A percentile compares a stretch with the other conserved stretches of the same genome.
phyloP scores from a whole-genome alignment of 2,329 filamentous ascomycete genomes.

The Monilinia fructicola region DNA sequence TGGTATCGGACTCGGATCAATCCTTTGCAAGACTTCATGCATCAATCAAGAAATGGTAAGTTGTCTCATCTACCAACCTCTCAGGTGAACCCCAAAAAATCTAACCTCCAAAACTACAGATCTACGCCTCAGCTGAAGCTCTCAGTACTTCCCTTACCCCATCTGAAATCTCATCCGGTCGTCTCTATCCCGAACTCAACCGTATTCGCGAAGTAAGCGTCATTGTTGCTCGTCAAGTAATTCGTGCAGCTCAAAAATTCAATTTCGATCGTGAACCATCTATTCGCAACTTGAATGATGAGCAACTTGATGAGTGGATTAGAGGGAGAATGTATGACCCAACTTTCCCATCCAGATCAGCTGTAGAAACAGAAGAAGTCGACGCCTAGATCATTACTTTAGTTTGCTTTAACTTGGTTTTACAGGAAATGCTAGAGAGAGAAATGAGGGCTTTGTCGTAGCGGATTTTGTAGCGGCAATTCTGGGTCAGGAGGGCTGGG shows the following conservation, averaged over 20 bases:
- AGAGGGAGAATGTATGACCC: constrained; percentile 75
- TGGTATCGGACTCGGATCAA: constrained; percentile 76
- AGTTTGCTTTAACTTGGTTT: not conserved
- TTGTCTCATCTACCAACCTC: not conserved
- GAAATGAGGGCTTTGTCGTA: constrained; percentile 14
- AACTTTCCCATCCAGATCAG: constrained; percentile 14
- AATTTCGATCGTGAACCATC: constrained; percentile 61
- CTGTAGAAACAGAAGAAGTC: constrained; percentile 6
- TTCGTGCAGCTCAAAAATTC: constrained; percentile 67
- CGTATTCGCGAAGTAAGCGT: constrained; percentile 75
- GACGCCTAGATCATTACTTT: constrained; percentile 20
- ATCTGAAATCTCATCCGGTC: constrained; percentile 53
- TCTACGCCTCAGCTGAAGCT: constrained; percentile 76
- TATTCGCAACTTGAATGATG: constrained; percentile 53
- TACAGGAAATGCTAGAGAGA: not conserved
- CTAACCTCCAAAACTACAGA: constrained; percentile 52
- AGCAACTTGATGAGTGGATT: constrained; percentile 63
- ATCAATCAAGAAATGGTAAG: constrained; percentile 46
- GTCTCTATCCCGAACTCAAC: constrained; percentile 72
- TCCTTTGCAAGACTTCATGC: constrained; percentile 66
- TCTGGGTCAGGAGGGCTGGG: not conserved
- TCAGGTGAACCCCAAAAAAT: constrained; percentile 43
- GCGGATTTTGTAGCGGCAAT: not conserved
- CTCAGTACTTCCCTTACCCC: constrained; percentile 69
- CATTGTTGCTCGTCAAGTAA: constrained; percentile 72